A percentile compares a stretch with the other conserved stretches of the same genome.
Conservation (phyloP, 208 protist species). For the Leptomonas seymouri region DNA sequence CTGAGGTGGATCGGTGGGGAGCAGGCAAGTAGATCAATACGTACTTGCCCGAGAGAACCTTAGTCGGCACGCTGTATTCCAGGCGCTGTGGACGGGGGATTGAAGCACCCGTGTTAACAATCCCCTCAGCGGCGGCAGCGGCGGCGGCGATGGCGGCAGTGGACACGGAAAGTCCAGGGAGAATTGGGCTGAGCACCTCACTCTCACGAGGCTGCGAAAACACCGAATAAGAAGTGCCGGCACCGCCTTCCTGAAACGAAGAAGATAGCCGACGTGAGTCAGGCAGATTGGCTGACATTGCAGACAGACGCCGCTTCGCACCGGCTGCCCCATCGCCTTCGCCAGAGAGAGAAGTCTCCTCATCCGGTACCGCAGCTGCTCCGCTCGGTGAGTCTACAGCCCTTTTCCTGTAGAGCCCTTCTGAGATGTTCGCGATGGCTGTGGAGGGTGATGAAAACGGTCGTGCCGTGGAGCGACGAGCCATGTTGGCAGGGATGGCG, state of each 20-base stretch:
- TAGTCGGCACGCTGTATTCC: slow-evolving; percentile 54
- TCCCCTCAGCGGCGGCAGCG: not conserved
- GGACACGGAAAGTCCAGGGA: slow-evolving; percentile 13
- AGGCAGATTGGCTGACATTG: not conserved
- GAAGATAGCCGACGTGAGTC: slow-evolving; percentile 6
- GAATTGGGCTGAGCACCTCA: slow-evolving; percentile 16
- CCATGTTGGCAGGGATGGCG: not conserved
- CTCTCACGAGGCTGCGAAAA: slow-evolving; percentile 7
- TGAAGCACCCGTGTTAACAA: not conserved
- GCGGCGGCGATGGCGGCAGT: slow-evolving; percentile 3
- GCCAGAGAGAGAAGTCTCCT: too few relatives aligned
- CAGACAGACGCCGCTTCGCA: not conserved
- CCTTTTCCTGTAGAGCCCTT: not conserved
- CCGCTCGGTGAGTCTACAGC: not conserved
- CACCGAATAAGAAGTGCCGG: not conserved
- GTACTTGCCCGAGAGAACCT: slow-evolving; percentile 61
- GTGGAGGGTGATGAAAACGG: not conserved
- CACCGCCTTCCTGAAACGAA: not conserved
- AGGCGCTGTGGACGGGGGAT: slow-evolving; percentile 18
- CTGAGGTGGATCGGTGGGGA: slow-evolving; percentile 23
- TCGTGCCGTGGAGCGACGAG: slow-evolving; percentile 9
- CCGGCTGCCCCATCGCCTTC: not conserved
- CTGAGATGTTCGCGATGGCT: not conserved
- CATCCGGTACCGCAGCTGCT: too few relatives aligned
- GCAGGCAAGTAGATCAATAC: slow-evolving; percentile 63